Percentiles rank a stretch among this genome's conserved stretches.
These are phyloP conservation scores for Xylaria sp. DNA, from an alignment of 2,329 filamentous ascomycete genomes.

Conservation along the genomic window DNA sequence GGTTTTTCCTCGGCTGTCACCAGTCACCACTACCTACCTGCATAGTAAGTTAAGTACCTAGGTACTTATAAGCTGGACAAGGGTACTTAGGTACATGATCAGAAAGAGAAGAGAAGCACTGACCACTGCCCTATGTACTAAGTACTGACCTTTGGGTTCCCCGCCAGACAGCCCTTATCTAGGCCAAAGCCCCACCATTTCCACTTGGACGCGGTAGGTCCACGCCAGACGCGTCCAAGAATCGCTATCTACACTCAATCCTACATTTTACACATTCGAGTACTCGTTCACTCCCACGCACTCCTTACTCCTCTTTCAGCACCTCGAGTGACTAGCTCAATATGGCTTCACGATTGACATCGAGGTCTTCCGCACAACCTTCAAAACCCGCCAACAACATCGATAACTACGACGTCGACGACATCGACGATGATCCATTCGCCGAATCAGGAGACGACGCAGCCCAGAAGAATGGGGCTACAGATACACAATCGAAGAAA, in stretches of 20 bases:
- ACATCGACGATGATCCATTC: slow-evolving; percentile 57
- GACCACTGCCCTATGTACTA: slow-evolving; percentile 36
- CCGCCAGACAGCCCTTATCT: neutral
- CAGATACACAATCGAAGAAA: slow-evolving; percentile 55
- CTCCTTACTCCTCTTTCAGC: neutral
- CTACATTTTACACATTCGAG: neutral
- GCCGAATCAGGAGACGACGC: slow-evolving; percentile 55
- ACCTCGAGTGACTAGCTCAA: neutral
- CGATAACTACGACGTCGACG: slow-evolving; percentile 79
- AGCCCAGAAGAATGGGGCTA: slow-evolving; percentile 45
- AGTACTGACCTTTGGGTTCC: no score
- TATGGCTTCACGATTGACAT: slow-evolving; percentile 47
- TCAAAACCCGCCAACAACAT: slow-evolving; percentile 70
- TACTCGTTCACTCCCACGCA: neutral
- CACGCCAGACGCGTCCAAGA: slow-evolving; percentile 21
- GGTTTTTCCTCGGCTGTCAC: slow-evolving; percentile 37
- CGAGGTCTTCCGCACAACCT: slow-evolving; percentile 34
- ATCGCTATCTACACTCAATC: neutral
- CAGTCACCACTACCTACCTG: no score
- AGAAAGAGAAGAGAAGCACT: slow-evolving; percentile 17
- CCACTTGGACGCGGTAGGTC: slow-evolving; percentile 30
- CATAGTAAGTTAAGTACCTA: no score
- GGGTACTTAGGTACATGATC: neutral
- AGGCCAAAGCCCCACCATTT: slow-evolving; percentile 22
- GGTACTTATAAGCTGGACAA: neutral